These are phyloP conservation scores for Phytophthora foliorum DNA, from an alignment of 352 stramenopile species.

Conservation along the genomic window DNA sequence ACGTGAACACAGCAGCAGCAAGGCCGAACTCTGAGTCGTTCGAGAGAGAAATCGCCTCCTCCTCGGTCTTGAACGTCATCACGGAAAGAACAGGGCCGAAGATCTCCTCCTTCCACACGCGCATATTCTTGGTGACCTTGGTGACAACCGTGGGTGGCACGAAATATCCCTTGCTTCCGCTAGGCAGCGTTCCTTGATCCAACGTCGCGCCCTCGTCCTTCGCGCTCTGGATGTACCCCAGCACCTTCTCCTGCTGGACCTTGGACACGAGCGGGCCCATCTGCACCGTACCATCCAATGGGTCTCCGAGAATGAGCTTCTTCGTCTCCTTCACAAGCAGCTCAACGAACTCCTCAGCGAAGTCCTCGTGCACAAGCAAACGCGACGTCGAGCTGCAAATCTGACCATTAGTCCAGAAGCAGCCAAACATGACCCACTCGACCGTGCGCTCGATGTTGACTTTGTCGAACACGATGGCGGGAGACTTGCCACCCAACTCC, in stretches of 20 bases:
- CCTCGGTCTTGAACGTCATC: slow-evolving; percentile 89
- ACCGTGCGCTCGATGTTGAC: slow-evolving; percentile 77
- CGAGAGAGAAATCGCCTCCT: slow-evolving; percentile 66
- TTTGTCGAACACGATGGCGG: slow-evolving; percentile 88
- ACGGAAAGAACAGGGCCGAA: slow-evolving; percentile 92
- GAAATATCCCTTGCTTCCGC: slow-evolving; percentile 61
- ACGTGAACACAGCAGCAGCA: slow-evolving; percentile 77
- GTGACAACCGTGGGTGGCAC: slow-evolving; percentile 84
- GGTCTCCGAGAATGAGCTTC: slow-evolving; percentile 73
- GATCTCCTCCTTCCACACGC: slow-evolving; percentile 90
- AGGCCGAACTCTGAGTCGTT: slow-evolving; percentile 77
- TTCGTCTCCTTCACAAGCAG: slow-evolving; percentile 56
- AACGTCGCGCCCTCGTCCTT: slow-evolving; percentile 67
- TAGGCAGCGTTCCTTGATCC: slow-evolving; percentile 25
- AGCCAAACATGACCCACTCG: slow-evolving; percentile 74
- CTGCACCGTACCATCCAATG: slow-evolving; percentile 57
- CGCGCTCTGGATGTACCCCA: slow-evolving; percentile 64
- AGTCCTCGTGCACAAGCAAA: slow-evolving; percentile 76
- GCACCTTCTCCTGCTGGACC: slow-evolving; percentile 76
- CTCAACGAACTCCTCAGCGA: slow-evolving; percentile 78
- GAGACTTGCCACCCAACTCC: slow-evolving; percentile 87
- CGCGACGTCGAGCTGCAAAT: slow-evolving; percentile 84
- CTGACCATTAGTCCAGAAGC: slow-evolving; percentile 75
- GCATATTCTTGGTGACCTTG: slow-evolving; percentile 64
- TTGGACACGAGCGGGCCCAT: slow-evolving; percentile 88